phyloP scores from a whole-genome alignment of 768 basidiomycete species.

The Crucibulum laeve region DNA sequence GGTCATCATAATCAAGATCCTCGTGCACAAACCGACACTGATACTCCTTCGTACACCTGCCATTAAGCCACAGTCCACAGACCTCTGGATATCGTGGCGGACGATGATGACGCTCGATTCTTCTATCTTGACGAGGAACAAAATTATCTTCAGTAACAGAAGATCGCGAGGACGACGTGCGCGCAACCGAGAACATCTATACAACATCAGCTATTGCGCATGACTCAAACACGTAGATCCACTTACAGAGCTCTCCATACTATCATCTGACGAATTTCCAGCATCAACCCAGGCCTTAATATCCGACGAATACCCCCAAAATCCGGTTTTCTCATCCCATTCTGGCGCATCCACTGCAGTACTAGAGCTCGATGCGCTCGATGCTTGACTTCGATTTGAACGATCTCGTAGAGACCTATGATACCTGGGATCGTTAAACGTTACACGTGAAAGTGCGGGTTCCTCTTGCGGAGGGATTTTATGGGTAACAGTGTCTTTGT shows the following conservation, averaged over 20 bases:
- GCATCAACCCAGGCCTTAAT: constrained; percentile 1
- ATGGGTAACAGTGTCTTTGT: no score
- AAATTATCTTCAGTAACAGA: neutral
- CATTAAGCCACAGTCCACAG: neutral
- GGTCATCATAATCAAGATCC: constrained; percentile 25
- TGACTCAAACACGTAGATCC: neutral
- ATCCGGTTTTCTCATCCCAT: neutral
- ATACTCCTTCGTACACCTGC: no score
- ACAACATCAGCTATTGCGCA: neutral
- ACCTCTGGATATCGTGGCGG: neutral
- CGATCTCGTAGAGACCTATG: no score
- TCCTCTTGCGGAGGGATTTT: no score
- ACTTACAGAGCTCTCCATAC: neutral
- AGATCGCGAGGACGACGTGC: neutral
- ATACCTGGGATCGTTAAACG: no score
- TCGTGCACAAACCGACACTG: constrained; percentile 19
- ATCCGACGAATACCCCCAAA: constrained; percentile 1
- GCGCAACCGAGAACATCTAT: neutral
- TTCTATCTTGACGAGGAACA: no score
- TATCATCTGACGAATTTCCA: constrained; percentile 3
- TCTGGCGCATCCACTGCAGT: neutral
- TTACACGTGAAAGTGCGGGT: no score
- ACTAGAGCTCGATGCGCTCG: neutral
- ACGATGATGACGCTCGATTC: no score
- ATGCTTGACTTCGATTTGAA: neutral